Conservation (phyloP, 305 asterid species). For the Solanum hybrid region DNA sequence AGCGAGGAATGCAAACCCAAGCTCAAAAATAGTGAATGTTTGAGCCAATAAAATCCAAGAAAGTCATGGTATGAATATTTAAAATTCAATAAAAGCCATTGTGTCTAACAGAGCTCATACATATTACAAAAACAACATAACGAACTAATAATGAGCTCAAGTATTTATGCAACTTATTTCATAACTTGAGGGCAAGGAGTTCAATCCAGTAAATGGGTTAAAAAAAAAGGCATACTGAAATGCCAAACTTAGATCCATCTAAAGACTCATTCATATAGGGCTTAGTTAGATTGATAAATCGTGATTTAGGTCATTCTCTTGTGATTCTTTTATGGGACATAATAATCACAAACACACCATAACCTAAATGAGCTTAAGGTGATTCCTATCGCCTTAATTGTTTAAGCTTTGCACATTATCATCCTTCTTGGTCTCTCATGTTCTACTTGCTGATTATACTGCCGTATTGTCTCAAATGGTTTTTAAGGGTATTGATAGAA, state of each 20-base stretch:
- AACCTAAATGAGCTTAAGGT: not conserved
- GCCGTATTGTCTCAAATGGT: not conserved
- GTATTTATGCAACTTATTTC: not conserved
- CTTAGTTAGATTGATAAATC: not conserved
- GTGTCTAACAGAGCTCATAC: not conserved
- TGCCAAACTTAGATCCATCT: not conserved
- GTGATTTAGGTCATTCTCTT: not conserved
- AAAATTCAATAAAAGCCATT: not conserved
- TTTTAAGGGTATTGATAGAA: not conserved
- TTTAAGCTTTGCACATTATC: not conserved
- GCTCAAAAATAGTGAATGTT: not conserved
- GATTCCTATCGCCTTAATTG: not conserved
- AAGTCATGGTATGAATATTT: not conserved
- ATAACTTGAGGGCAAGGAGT: not conserved
- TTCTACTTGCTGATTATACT: not conserved
- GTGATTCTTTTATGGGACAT: not conserved
- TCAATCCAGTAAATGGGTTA: not conserved
- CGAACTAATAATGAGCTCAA: not conserved
- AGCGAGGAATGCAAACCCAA: not conserved
- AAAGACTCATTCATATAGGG: not conserved
- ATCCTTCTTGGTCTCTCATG: not conserved
- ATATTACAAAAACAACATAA: not conserved
- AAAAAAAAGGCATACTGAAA: not conserved
- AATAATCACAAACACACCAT: not conserved
- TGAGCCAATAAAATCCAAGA: not conserved